These are phyloP conservation scores for Penicillium corylophilum DNA, from an alignment of 2,329 filamentous ascomycete species.

Conservation along the genomic window DNA sequence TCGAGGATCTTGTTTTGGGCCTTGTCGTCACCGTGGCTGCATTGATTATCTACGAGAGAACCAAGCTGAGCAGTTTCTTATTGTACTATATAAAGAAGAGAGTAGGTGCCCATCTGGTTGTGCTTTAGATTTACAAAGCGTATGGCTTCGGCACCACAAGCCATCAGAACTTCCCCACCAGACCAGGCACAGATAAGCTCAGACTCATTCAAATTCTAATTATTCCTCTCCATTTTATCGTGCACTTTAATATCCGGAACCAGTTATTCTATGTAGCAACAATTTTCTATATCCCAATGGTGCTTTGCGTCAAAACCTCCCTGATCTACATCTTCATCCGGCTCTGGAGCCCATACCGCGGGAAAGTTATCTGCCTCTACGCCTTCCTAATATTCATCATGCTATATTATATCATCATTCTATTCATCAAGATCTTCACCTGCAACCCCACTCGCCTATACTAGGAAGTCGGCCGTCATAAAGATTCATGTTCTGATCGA, in stretches of 20 bases:
- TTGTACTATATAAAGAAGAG: background rate
- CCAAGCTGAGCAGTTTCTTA: background rate
- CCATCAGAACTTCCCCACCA: background rate
- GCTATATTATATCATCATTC: slow-evolving; percentile 5
- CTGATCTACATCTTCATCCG: background rate
- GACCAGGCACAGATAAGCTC: background rate
- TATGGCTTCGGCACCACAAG: no score
- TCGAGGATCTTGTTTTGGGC: background rate
- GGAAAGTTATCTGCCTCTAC: background rate
- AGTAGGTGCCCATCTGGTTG: background rate
- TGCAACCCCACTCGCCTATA: slow-evolving; percentile 1
- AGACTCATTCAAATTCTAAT: background rate
- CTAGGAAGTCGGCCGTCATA: background rate
- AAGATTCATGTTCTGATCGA: background rate
- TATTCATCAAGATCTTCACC: slow-evolving; percentile 3
- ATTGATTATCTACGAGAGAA: background rate
- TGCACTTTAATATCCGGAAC: background rate
- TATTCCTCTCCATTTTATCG: background rate
- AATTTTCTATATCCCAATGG: background rate
- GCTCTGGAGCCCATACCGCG: background rate
- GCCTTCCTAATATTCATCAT: background rate
- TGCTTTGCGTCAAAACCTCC: background rate
- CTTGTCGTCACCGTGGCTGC: background rate
- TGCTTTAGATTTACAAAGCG: background rate
- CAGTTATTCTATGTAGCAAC: background rate